phyloP scores from a whole-genome alignment of 495 filamentous ascomycete species.

The Trichoderma erinaceum region DNA sequence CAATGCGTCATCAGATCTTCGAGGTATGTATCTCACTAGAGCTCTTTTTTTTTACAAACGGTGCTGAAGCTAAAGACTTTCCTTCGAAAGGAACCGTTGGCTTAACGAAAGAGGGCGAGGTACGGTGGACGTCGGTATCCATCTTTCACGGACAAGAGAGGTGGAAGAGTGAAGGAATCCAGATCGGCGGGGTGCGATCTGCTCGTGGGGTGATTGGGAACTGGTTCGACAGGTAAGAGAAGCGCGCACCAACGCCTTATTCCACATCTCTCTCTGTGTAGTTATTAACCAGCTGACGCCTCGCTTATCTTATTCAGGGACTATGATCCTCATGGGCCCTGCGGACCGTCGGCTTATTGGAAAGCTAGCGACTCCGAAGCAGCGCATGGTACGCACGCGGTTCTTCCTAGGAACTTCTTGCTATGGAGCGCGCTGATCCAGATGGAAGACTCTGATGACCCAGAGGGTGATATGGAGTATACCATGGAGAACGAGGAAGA shows the following conservation, averaged over 20 bases:
- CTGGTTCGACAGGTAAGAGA: constrained; percentile 59
- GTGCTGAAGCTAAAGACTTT: constrained; percentile 14
- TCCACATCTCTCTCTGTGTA: neutral
- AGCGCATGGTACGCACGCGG: neutral
- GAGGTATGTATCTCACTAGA: constrained; percentile 25
- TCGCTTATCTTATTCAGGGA: constrained; percentile 32
- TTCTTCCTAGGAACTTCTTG: neutral
- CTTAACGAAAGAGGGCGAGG: constrained; percentile 55
- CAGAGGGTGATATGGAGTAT: constrained; percentile 17
- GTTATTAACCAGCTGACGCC: constrained; percentile 12
- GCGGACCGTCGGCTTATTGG: constrained; percentile 63
- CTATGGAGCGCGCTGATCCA: constrained; percentile 2
- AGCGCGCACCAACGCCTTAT: neutral
- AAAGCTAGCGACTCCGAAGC: constrained; percentile 47
- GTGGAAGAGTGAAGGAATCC: constrained; percentile 61
- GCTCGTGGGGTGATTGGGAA: constrained; percentile 55
- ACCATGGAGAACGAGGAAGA: constrained; percentile 12
- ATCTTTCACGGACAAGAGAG: constrained; percentile 55
- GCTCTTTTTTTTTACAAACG: neutral
- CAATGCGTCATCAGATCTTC: constrained; percentile 51
- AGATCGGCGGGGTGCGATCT: constrained; percentile 53
- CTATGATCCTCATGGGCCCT: constrained; percentile 53
- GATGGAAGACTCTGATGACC: constrained; percentile 18
- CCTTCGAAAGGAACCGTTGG: constrained; percentile 41
- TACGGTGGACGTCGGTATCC: constrained; percentile 60